These are phyloP conservation scores for Metschnikowia colocasiae DNA, from an alignment of 805 yeast genomes.

Conservation along the genomic window DNA sequence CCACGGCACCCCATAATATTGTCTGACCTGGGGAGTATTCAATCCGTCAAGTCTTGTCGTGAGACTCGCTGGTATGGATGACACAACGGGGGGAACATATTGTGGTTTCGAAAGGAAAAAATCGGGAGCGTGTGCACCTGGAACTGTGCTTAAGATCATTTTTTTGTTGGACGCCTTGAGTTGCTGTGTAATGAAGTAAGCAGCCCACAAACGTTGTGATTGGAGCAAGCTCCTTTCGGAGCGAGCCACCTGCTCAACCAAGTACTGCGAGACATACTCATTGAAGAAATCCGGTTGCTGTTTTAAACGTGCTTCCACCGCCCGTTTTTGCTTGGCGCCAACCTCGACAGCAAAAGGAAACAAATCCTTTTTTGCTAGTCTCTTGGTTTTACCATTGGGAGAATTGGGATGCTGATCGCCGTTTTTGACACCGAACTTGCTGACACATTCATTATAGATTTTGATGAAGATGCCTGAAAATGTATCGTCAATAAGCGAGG, in stretches of 20 bases:
- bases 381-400: slow-evolving; percentile 32
- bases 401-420: slow-evolving; percentile 19
- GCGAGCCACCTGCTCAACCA: slow-evolving; percentile 9
- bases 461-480: slow-evolving; percentile 57
- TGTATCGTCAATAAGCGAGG: slow-evolving; percentile 71
- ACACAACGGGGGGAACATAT: background rate
- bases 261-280: slow-evolving; percentile 12
- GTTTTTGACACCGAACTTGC: background rate
- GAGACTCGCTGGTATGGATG: background rate
- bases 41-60: background rate
- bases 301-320: slow-evolving; percentile 30
- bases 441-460: slow-evolving; percentile 29
- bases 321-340: slow-evolving; percentile 26
- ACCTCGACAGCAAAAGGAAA: slow-evolving; percentile 40
- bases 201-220: background rate
- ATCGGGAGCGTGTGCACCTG: slow-evolving; percentile 3
- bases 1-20: background rate
- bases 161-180: background rate
- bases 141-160: slow-evolving; percentile 1
- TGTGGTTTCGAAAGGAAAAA: slow-evolving; percentile 1
- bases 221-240: background rate
- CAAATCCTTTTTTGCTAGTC: slow-evolving; percentile 40
- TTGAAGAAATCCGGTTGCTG: slow-evolving; percentile 31
- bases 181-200: background rate
- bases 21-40: background rate